These are phyloP conservation scores for Phytophthora kernoviae DNA, from an alignment of 352 stramenopile genomes.

Conservation along the genomic window DNA sequence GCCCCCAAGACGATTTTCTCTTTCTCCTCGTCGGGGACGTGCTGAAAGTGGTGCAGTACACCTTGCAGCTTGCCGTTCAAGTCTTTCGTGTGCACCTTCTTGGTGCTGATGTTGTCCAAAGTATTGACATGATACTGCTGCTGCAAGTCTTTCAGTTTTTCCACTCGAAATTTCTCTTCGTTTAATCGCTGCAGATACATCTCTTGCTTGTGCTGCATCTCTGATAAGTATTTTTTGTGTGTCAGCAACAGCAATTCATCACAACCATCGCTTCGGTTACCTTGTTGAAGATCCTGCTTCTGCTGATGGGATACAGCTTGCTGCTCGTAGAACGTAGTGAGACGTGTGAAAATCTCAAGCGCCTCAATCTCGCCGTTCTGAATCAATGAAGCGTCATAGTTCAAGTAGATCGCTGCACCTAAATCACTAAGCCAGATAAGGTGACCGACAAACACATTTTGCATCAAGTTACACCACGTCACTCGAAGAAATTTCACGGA, in stretches of 20 bases:
- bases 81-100: slow-evolving; percentile 48
- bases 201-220: slow-evolving; percentile 39
- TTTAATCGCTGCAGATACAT: slow-evolving; percentile 38
- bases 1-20: slow-evolving; percentile 57
- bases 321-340: slow-evolving; percentile 73
- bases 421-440: slow-evolving; percentile 44
- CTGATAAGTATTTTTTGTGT: slow-evolving; percentile 15
- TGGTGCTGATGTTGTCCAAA: slow-evolving; percentile 58
- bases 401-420: slow-evolving; percentile 61
- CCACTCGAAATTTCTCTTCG: slow-evolving; percentile 40
- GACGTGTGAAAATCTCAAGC: slow-evolving; percentile 59
- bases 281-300: slow-evolving; percentile 50
- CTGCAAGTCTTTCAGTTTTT: slow-evolving; percentile 56
- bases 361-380: slow-evolving; percentile 52
- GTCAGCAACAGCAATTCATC: neutral
- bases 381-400: slow-evolving; percentile 34
- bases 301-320: slow-evolving; percentile 48
- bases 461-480: neutral
- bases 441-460: neutral
- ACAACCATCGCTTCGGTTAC: slow-evolving; percentile 1
- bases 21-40: slow-evolving; percentile 62
- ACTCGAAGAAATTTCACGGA: neutral
- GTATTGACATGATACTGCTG: slow-evolving; percentile 49
- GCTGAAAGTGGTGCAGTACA: slow-evolving; percentile 64
- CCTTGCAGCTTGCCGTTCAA: slow-evolving; percentile 53